These are phyloP conservation scores for Deinandra increscens DNA, from an alignment of 129 eudicot genomes.

Conservation along the genomic window DNA sequence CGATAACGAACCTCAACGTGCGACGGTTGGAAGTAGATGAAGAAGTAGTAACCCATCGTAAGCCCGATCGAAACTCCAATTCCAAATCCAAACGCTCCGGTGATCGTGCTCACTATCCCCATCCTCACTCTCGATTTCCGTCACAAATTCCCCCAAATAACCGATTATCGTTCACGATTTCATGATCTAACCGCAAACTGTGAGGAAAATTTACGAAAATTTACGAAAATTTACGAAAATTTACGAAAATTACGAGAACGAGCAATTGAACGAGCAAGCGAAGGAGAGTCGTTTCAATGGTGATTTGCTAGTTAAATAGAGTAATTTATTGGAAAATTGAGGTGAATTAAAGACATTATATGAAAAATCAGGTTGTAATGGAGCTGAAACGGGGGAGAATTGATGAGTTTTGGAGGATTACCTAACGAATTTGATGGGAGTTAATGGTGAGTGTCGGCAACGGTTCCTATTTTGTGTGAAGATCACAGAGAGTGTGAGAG, in stretches of 20 bases:
- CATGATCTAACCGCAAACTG: neutral
- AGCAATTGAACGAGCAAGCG: conserved; percentile 12
- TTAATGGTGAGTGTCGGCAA: no score
- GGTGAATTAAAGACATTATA: neutral
- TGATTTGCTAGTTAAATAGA: neutral
- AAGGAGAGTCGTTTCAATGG: neutral
- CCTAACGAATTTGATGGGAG: conserved; percentile 12
- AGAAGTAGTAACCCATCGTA: conserved; percentile 35
- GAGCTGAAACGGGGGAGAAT: conserved; percentile 6
- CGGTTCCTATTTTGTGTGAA: no score
- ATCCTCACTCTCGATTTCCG: conserved; percentile 6
- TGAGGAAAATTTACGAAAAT: neutral
- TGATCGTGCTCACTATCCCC: conserved; percentile 33
- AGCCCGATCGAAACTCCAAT: conserved; percentile 36
- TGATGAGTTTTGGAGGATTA: conserved; percentile 7
- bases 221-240: no score
- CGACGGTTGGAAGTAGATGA: conserved; percentile 36
- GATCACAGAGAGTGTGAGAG: neutral
- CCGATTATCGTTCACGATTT: neutral
- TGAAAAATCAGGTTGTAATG: neutral
- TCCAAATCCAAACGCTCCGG: conserved; percentile 39
- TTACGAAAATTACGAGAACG: no score
- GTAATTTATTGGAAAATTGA: neutral
- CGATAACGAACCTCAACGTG: conserved; percentile 29
- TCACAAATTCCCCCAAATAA: neutral